Evolutionary conservation across 345 rosid species (phyloP), one percentile per base, ranked within the genome.

Genomic region (Streptanthus diversifolius): DNA sequence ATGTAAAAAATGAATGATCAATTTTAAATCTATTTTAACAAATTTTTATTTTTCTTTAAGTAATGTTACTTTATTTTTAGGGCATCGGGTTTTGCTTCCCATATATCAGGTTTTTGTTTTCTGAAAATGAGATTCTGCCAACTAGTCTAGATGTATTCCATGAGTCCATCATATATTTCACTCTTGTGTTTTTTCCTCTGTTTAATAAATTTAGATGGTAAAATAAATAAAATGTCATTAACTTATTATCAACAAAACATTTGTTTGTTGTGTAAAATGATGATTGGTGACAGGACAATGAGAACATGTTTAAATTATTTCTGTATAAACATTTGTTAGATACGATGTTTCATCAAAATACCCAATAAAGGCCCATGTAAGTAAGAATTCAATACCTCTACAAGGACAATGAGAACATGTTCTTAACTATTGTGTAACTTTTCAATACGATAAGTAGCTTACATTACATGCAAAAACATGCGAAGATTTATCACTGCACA

Each of bases 401-500:
- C n/a, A n/a, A 45, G 24, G 15, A 43, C 3, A 4, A 10, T 7
- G 14, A 33, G 27, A 39, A 36, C 40, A 54, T 15, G 43, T 19
- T 66, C 47, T 12, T 64, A 51, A 1, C 62, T 57, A 57, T 18
- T 19, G 27, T 57, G 33, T 13, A 56, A n/a, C 18, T 12, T 37
- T 18, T 25, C 6, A 0, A 12, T 24, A 30, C 12, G 68, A 43
- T 22, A 54, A 22, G n/a, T 36, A 74, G 52, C 73, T 40, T 74
- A 67, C 62, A 29, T 49, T 52, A 33, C 68, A 67, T 67, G 72
- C 72, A 57, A 58, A 17, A 49, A 30, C 72, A 61, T 59, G 63
- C 24, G 10, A 58, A 14, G 43, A 57, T 44, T 10, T 33, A 17
- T 52, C 8, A 7, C 41, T 19, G 7, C 12, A 30, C 36, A n/a